phyloP scores from a whole-genome alignment of 2,329 filamentous ascomycete genomes.

The Paracorniculantispora psalliotae region DNA sequence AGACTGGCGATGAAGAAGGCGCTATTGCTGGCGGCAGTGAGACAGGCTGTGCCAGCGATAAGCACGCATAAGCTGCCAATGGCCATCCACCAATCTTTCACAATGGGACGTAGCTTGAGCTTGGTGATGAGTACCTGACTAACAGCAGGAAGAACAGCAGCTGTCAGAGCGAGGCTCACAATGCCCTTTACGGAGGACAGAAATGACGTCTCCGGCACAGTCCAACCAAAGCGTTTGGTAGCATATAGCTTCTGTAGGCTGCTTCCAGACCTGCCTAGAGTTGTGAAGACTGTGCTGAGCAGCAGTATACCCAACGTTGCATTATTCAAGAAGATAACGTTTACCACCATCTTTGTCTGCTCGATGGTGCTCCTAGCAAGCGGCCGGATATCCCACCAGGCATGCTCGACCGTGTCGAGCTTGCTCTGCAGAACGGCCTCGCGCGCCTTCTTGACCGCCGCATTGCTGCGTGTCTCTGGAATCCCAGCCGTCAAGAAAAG shows the following conservation, averaged over 20 bases:
- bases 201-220: constrained; percentile 1
- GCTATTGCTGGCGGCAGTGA: background rate
- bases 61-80: background rate
- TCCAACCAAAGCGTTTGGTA: constrained; percentile 13
- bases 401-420: background rate
- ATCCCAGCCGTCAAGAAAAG: constrained; percentile 13
- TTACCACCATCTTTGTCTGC: background rate
- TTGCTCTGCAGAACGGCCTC: background rate
- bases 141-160: background rate
- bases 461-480: constrained; percentile 14
- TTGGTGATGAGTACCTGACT: constrained; percentile 1
- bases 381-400: constrained; percentile 3
- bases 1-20: constrained; percentile 2
- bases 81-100: constrained; percentile 7
- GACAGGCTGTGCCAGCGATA: background rate
- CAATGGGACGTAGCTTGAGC: background rate
- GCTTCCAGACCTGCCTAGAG: background rate
- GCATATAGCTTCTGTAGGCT: constrained; percentile 9
- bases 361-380: background rate
- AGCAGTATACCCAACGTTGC: constrained; percentile 1
- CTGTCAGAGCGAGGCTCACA: background rate
- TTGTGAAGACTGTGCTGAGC: constrained; percentile 2
- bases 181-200: background rate
- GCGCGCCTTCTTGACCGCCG: constrained; percentile 1
- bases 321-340: background rate